phyloP scores from a whole-genome alignment of 805 yeast species.

The Metschnikowia colocasiae region DNA sequence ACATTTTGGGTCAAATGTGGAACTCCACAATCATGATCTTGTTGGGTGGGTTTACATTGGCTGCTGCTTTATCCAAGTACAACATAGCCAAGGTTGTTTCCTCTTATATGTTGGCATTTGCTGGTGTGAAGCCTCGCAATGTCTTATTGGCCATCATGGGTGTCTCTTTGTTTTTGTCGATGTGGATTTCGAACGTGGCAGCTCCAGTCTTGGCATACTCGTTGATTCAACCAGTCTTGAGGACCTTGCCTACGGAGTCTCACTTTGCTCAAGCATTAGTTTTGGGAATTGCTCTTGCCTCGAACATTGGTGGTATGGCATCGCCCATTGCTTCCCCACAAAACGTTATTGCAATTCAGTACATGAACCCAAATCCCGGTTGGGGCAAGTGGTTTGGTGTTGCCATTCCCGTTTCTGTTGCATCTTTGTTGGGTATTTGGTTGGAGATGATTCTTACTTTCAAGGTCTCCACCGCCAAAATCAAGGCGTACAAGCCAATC shows the following conservation, averaged over 20 bases:
- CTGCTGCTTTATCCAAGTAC: constrained; percentile 90
- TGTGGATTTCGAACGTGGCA: constrained; percentile 97
- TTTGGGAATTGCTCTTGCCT: constrained; percentile 87
- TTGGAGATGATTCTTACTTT: constrained; percentile 62
- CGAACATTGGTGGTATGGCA: constrained; percentile 94
- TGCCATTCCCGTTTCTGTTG: constrained; percentile 71
- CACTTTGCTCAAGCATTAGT: constrained; percentile 79
- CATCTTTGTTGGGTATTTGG: constrained; percentile 71
- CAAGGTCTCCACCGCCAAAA: constrained; percentile 47
- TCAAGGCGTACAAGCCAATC: constrained; percentile 56
- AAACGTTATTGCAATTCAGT: constrained; percentile 82
- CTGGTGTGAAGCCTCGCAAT: constrained; percentile 81
- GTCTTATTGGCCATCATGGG: constrained; percentile 79
- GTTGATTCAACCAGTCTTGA: constrained; percentile 81
- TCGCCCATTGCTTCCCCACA: constrained; percentile 98
- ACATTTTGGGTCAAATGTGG: constrained; percentile 89
- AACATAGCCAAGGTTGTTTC: constrained; percentile 84
- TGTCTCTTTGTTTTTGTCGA: constrained; percentile 79
- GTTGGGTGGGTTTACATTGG: constrained; percentile 90
- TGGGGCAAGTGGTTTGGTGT: constrained; percentile 96
- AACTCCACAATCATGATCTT: constrained; percentile 85
- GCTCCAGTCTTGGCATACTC: constrained; percentile 93
- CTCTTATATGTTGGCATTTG: constrained; percentile 72
- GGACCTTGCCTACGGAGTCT: constrained; percentile 77
- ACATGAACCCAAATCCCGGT: constrained; percentile 71